Base-by-base conservation (phyloP, 306 rosid species). In the Sindora glabra region DNA sequence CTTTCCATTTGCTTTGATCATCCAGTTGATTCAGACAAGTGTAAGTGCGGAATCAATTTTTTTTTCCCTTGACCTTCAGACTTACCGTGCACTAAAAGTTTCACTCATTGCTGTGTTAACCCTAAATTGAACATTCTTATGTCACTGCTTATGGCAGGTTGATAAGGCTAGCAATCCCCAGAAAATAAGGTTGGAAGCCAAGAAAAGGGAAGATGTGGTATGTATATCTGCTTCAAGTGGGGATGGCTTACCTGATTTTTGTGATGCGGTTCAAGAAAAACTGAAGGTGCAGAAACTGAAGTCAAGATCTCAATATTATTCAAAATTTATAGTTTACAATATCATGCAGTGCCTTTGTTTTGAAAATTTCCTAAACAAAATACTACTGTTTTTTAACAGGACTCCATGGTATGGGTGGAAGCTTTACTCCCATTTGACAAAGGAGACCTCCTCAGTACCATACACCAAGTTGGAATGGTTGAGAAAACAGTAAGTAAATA, bases 341-440 rank as follows among this genome's bases (percentile, higher is more conserved):
- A 52, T 34, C 44, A 19, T 8, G 26, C 5, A 11, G 22, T 46
- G 67, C 33, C 33, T 55, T 51, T 53, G 73, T 55, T 37, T 18
- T 14, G 69, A 63, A 34, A 52, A 67, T 22, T 39, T 68, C 34
- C 62, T 12, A 22, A 44, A 10, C 30, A 40, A 38, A 55, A 24
- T 25, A 9, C 21, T 65, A 18, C 50, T 57, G 53, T 44, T 63
- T 21, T 39, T 40, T 67, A 30, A 59, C 74, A 92, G 99, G 90
- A 89, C 64, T 70, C 95, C 30, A 86, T 89, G 99, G 97, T 86
- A 22, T 92, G 97, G 95, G 85, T 94, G 48, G 99, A 86, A 79
- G 99, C 97, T 74, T 80, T 94, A 83, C 77, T 94, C 48, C 95
- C 96, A 42, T 94, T 86, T 53, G 95, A 89, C 26, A 82, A 85